Evolutionary conservation across 768 basidiomycete species (phyloP).

Genomic region (Russula dissimulans): DNA sequence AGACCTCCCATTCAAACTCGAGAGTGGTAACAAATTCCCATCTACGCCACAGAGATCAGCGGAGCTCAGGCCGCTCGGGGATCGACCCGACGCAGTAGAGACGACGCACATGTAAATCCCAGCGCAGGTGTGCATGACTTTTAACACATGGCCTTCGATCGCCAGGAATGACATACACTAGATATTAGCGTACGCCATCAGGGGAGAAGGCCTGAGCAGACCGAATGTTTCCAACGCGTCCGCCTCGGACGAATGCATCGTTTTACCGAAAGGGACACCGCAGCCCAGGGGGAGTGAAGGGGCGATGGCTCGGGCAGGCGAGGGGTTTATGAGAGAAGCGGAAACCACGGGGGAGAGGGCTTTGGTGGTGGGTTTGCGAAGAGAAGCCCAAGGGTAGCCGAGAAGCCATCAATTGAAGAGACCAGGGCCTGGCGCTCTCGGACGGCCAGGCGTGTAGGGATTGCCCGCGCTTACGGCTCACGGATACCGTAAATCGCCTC

Average conservation of each 20-base stretch:
- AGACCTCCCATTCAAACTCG: constrained; percentile 15
- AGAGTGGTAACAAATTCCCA: constrained; percentile 16
- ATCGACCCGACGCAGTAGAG: neutral
- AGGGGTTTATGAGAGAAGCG: neutral
- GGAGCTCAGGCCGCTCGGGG: neutral
- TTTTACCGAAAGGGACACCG: neutral
- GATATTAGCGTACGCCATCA: neutral
- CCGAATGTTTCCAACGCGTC: neutral
- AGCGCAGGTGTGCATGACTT: constrained; percentile 6
- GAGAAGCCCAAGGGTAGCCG: neutral
- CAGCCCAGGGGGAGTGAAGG: no score
- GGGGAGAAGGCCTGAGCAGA: neutral
- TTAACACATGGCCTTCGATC: neutral
- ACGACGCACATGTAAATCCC: constrained; percentile 12
- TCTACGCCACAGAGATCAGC: neutral
- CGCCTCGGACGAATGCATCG: neutral
- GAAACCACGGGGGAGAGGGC: neutral
- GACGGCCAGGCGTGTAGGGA: no score
- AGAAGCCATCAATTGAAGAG: no score
- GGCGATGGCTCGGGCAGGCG: neutral
- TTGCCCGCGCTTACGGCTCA: no score
- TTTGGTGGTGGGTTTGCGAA: neutral
- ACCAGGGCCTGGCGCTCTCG: no score
- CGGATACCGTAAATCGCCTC: neutral
- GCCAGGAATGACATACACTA: no score